Base-by-base conservation (phyloP, 495 filamentous ascomycete species). In the Penicillium nucicola region DNA sequence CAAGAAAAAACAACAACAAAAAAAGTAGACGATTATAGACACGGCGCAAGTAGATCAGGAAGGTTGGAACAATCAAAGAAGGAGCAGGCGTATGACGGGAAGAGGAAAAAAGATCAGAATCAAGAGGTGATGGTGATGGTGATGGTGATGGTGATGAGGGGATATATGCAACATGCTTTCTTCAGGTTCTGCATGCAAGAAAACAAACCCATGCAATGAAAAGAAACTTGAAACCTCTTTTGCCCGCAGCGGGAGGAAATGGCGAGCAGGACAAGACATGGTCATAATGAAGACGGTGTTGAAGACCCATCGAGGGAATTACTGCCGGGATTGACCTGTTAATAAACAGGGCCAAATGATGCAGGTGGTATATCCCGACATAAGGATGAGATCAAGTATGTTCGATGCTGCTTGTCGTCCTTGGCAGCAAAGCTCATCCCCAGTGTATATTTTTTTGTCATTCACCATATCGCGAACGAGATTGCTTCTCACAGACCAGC, bases 151-250 rank as follows among this genome's bases (percentile, higher is more conserved):
- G 20, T 28, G 25, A 28, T 9, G 50, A 44, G 45, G 43, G 47
- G 58, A 59, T 64, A 66, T 66, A 62, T 66, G 60, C 57, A 66
- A 55, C 40, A 52, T 56, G 60, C 57, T 48, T 36, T 48, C 33
- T 49, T 31, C 33, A 33, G 41, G 23, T 25, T 48, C 14, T 48
- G 38, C 15, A 48, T 15, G 23, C 30, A 35, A 15, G 22, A 20
- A 41, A 36, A 47, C 50, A 45, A 42, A 22, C 52, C 48, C 53
- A 52, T 42, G 39, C 15, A 57, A 17, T 34, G 44, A 13, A 56
- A 48, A 52, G 11, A 47, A 9, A 22, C 48, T 41, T 28, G 11
- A 45, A 47, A 9, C 14, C 48, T 41, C 33, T 52, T 52, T 38
- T 38, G 30, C 33, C 51, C 45, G 42, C 14, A 48, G 32, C 13